Base-by-base conservation (phyloP, 2,329 filamentous ascomycete genomes). In the Pleomassaria siparia region DNA sequence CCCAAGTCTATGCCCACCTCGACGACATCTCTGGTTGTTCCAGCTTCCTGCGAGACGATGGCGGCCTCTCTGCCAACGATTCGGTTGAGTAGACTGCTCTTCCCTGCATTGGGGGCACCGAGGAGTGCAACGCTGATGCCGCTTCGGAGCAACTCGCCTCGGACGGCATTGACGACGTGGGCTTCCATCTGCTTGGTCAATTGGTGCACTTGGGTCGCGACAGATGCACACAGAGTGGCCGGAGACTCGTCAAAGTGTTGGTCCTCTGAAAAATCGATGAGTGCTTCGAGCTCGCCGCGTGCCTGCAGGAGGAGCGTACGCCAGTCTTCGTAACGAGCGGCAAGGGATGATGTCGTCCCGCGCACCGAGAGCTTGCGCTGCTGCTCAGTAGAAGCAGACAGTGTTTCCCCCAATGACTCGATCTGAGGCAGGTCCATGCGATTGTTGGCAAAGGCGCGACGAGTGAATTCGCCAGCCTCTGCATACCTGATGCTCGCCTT, bases 201-300 rank as follows among this genome's bases (percentile, higher is more conserved):
- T 0, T 63, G 68, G 1, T 69, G 64, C 2, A 95, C 81, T 62
- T 91, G 84, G 0, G 56, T 58, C 1, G 83, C 80, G 24, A 96
- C 88, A 40, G 85, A 89, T 0, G 65, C 69, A 36, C 95, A 79
- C 18, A 97, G 77, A 46, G 88, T 81, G 0, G 79, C 74, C 0
- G 90, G 88, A 2, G 89, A 86, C 70, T 96, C 91, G 58, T 97
- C 91, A 63, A 99, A 95, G 73, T 97, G 89, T 72, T 99, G 92
- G 63, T 97, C 94, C 69, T 99, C 94, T 1, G 89, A 88, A 67
- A 99, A 99, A 71, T 99, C 94, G 52, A 99, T 97, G 57, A 99
- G 74, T 0, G 94, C 94, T 72, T 99, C 94, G 30, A 99, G 79
- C 72, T 97, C 91, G 9, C 90, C 94, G 2, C 94, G 83, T 9